Evolutionary conservation across 352 stramenopile genomes (phyloP).

Genomic region (Pythium monospermum): DNA sequence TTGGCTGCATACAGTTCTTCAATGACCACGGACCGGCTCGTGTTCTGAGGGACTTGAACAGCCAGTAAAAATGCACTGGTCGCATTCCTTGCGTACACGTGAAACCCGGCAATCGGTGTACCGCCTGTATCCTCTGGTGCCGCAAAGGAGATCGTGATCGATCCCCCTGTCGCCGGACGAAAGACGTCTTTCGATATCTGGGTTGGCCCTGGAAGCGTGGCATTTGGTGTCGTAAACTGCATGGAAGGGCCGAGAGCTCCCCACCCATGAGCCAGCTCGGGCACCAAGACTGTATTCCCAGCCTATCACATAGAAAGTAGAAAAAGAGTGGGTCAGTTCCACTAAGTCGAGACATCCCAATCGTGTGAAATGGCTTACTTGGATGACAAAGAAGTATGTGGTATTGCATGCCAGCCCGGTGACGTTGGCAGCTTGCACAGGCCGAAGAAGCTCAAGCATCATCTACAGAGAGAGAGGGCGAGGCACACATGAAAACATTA

Average conservation of each 20-base stretch:
- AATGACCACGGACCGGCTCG: constrained; percentile 14
- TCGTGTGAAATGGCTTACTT: constrained; percentile 26
- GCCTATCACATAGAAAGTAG: constrained; percentile 26
- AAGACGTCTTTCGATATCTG: background rate
- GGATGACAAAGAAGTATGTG: constrained; percentile 39
- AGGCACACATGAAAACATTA: too few species aligned
- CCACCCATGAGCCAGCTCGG: constrained; percentile 39
- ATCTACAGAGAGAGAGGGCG: constrained; percentile 5
- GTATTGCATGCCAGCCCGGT: constrained; percentile 26
- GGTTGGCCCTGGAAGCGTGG: constrained; percentile 32
- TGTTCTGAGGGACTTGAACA: constrained; percentile 1
- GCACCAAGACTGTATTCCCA: constrained; percentile 29
- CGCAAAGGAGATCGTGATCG: constrained; percentile 46
- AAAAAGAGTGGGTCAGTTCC: background rate
- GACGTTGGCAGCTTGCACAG: background rate
- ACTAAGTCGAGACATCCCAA: background rate
- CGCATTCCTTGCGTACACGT: constrained; percentile 27
- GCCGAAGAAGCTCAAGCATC: constrained; percentile 10
- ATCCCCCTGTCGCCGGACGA: constrained; percentile 33
- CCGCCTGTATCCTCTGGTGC: constrained; percentile 49
- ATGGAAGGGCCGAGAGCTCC: constrained; percentile 28
- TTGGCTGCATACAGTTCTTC: constrained; percentile 30
- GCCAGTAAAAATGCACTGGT: constrained; percentile 28
- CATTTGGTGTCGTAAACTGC: constrained; percentile 25
- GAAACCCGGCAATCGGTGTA: constrained; percentile 24